Conservation (phyloP, 306 rosid genomes). For the Datisca glomerata region DNA sequence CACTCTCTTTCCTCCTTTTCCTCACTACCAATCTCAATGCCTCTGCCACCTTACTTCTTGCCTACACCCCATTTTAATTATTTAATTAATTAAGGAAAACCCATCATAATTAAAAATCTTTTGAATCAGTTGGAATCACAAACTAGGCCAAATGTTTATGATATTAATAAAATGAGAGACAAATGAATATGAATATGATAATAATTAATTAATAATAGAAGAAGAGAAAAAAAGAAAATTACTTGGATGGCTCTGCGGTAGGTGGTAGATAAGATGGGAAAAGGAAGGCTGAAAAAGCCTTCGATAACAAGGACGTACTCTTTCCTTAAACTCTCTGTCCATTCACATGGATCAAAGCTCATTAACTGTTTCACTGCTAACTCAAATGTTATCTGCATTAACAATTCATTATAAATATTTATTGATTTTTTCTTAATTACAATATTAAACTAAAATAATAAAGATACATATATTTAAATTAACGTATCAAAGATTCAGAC, state of each 20-base stretch:
- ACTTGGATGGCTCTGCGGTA: conserved; percentile 73
- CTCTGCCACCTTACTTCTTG: conserved; percentile 86
- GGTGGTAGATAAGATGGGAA: conserved; percentile 66
- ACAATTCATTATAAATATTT: neutral
- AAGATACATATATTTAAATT: no score
- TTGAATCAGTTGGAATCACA: no score
- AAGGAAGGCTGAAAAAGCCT: conserved; percentile 82
- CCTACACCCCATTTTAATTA: conserved; percentile 37
- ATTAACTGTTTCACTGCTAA: conserved; percentile 79
- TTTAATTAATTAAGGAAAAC: no score
- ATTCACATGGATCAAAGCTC: conserved; percentile 86
- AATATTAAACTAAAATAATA: no score
- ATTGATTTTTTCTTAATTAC: no score
- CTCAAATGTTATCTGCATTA: conserved; percentile 82
- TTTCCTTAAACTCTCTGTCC: conserved; percentile 69
- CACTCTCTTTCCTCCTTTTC: conserved; percentile 50
- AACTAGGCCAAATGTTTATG: no score
- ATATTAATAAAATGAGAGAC: no score
- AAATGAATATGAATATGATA: no score
- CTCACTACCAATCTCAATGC: conserved; percentile 61
- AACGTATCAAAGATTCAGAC: no score
- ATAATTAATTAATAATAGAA: no score
- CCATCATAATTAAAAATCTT: no score
- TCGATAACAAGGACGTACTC: conserved; percentile 76
- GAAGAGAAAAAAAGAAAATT: neutral